Evolutionary conservation across 768 basidiomycete species (phyloP), one percentile per base, ranked within the genome.

Genomic region (Pulveroboletus frians): DNA sequence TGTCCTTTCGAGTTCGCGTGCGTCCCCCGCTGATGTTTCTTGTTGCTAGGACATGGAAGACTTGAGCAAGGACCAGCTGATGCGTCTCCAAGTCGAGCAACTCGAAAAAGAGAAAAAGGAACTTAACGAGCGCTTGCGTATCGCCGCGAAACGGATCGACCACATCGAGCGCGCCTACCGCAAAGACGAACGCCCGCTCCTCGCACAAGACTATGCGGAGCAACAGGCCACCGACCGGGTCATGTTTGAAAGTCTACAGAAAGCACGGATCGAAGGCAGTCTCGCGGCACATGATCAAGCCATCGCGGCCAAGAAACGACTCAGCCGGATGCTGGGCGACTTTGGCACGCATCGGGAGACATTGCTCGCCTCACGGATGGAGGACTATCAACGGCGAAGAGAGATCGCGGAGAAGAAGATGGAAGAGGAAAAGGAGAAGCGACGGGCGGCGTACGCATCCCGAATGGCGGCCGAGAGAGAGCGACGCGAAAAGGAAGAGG

Each of bases 41-140:
- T 3, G 31, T 6, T 11, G 9, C 17, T 54, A 92, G 87, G 84
- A 88, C 62, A 76, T 93, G 67, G 88, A 91, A 58, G 82, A 81
- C 43, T 75, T 88, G 53, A 91, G 91, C 66, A 92, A 92, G 9
- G 85, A 89, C 60, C 81, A 82, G 40, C 79, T 98, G 53, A 85
- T 97, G 67, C 80, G 78, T 27, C 80, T 96, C 57, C 93, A 96
- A 67, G 92, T 96, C 32, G 85, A 92, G 56, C 92, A 97, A 63
- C 77, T 97, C 39, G 96, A 96, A 73, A 96, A 95, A 72, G 94
- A 98, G 72, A 95, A 93, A 77, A 85, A 82, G 60, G 88, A 92
- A 57, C 74, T 90, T 55, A 78, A 76, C 49, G 88, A 92, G 59
- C 80, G 87, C 18, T 76, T 95, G 41, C 84, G 92, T 20, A 80